Conservation (phyloP, 1,139 yeast genomes). For the Saccharomyces hybrid region DNA sequence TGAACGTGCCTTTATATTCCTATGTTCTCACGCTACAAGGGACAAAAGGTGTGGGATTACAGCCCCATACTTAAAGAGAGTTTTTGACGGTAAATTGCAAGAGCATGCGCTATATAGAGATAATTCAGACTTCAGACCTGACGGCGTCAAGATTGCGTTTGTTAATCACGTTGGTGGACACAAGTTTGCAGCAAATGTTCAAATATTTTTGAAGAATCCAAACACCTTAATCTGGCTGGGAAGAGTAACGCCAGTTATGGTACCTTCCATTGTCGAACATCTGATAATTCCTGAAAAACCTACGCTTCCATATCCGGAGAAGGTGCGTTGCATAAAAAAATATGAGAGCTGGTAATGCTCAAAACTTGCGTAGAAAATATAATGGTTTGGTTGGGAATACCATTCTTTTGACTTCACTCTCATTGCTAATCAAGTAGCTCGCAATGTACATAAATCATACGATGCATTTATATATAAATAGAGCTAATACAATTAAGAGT, state of each 20-base stretch:
- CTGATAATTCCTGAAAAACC: constrained; percentile 25
- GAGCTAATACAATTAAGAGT: too few species aligned
- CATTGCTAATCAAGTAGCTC: neutral
- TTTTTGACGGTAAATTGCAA: constrained; percentile 64
- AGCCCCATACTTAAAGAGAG: constrained; percentile 81
- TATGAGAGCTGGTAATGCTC: constrained; percentile 22
- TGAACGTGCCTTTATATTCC: constrained; percentile 52
- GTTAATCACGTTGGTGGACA: constrained; percentile 94
- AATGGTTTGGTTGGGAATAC: too few species aligned
- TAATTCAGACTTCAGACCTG: constrained; percentile 58
- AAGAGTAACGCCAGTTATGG: constrained; percentile 70
- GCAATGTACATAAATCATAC: neutral
- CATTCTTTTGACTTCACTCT: too few species aligned
- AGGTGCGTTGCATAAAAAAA: constrained; percentile 30
- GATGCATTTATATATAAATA: too few species aligned
- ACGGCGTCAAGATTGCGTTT: constrained; percentile 62
- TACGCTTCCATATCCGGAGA: constrained; percentile 28
- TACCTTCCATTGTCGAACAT: constrained; percentile 63
- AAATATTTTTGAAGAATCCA: constrained; percentile 53
- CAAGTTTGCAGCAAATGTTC: constrained; percentile 82
- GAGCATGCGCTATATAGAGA: constrained; percentile 69
- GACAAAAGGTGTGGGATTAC: constrained; percentile 92
- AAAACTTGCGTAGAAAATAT: too few species aligned
- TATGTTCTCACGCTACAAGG: constrained; percentile 85
- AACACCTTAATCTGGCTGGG: constrained; percentile 88